A percentile compares a stretch with the other conserved stretches of the same genome.
These are phyloP conservation scores for Peronospora farinosa DNA, from an alignment of 352 stramenopile genomes.

Conservation along the genomic window DNA sequence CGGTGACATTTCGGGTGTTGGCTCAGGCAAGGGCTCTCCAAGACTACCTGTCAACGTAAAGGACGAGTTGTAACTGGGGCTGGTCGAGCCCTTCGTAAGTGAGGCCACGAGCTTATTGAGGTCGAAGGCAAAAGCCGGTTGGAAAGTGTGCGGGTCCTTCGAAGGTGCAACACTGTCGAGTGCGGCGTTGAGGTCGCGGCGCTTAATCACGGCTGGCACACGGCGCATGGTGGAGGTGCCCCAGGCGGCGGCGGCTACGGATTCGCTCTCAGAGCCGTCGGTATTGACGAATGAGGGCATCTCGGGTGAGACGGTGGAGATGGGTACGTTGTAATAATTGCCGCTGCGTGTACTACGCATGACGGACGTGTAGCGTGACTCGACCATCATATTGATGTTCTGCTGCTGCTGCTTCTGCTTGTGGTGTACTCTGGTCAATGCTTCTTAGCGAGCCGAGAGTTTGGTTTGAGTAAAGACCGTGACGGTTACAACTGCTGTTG, in stretches of 20 bases:
- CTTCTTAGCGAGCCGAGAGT: slow-evolving; percentile 7
- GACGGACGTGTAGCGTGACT: slow-evolving; percentile 40
- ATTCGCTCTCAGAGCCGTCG: slow-evolving; percentile 20
- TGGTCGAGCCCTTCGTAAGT: slow-evolving; percentile 25
- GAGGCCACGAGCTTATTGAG: slow-evolving; percentile 48
- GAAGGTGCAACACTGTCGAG: slow-evolving; percentile 27
- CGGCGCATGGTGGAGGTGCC: slow-evolving; percentile 40
- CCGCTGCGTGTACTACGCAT: slow-evolving; percentile 51
- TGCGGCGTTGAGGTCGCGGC: slow-evolving; percentile 40
- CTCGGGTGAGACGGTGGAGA: slow-evolving; percentile 22
- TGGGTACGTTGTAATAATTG: slow-evolving; percentile 57
- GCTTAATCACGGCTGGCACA: slow-evolving; percentile 22
- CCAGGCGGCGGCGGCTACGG: slow-evolving; percentile 33
- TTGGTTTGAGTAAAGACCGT: slow-evolving; percentile 14
- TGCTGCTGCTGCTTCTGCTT: background rate
- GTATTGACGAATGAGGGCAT: slow-evolving; percentile 19
- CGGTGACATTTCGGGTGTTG: slow-evolving; percentile 22
- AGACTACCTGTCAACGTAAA: slow-evolving; percentile 28
- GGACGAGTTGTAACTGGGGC: slow-evolving; percentile 30
- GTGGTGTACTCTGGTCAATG: slow-evolving; percentile 12
- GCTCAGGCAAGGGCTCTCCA: slow-evolving; percentile 23
- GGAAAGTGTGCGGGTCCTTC: slow-evolving; percentile 34
- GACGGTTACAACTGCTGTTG: background rate
- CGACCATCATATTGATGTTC: slow-evolving; percentile 31
- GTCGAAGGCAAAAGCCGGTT: slow-evolving; percentile 49